Evolutionary conservation across 164 flowering plant genomes (phyloP), one percentile per base, ranked within the genome.

Genomic region (Chloranthus sessilifolius): DNA sequence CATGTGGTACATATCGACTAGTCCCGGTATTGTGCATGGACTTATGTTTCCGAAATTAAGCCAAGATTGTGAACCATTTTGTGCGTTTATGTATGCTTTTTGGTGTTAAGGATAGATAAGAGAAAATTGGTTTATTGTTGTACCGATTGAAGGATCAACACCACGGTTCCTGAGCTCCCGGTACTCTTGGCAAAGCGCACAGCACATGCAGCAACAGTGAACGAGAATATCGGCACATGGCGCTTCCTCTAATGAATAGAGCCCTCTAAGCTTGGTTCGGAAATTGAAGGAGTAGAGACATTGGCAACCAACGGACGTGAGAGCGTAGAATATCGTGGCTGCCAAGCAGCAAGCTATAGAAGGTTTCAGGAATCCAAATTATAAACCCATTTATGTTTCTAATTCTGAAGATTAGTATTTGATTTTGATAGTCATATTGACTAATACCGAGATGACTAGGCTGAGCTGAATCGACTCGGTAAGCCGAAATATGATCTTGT

Each of bases 131-230:
- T 10, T 30, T 30, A 5, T 30, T 30, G 2, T 7, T 5, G 15
- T 40, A 56, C 53, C 60, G 35, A 36, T 26, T 16, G 52, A 11
- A 8, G 60, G 60, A 20, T 56, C 53, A 47, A 27, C 15, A 3
- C 60, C 53, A 4, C 53, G 33, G 9, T 14, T 27, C 17, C 11
- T 47, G 29, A 56, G 53, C 35, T 56, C 53, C 36, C 53, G 7
- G 45, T 47, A 46, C 26, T 56, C 60, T 17, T 56, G 47, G 16
- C 45, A 35, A 5, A 46, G 25, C 19, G 60, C 43, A 38, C 46
- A 56, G 25, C 2, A 3, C 16, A 7, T 4, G 51, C 70, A 66
- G 25, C 47, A 66, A n/a, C 37, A 44, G 15, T 66, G 65, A 25
- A 40, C 31, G 5, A 51, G 17, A 29, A 22, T 50, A 27, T 66